Evolutionary conservation across 2,329 filamentous ascomycete genomes (phyloP).

Genomic region (Pseudogymnoascus sp.): DNA sequence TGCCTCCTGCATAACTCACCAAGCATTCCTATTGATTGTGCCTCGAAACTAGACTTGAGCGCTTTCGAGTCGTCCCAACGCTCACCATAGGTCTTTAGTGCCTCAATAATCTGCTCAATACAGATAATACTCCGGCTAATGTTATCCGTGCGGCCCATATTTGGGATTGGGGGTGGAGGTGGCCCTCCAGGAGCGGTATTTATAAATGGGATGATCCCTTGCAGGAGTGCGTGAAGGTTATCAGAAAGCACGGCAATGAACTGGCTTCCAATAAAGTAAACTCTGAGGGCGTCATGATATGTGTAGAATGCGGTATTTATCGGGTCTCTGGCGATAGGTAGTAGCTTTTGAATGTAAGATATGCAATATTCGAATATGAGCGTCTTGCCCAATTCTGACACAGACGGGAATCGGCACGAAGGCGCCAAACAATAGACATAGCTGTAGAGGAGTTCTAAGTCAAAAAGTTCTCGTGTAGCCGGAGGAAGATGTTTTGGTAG

Average conservation of each 20-base stretch:
- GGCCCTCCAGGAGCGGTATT: conserved; percentile 31
- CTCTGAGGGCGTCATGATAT: conserved; percentile 78
- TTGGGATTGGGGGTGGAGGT: conserved; percentile 42
- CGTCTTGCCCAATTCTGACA: conserved; percentile 67
- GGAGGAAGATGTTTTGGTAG: conserved; percentile 58
- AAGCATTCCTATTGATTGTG: not conserved
- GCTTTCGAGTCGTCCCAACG: conserved; percentile 50
- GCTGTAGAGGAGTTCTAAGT: conserved; percentile 83
- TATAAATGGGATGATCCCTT: conserved; percentile 26
- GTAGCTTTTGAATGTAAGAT: conserved; percentile 69
- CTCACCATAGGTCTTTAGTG: conserved; percentile 48
- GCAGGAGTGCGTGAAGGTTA: conserved; percentile 48
- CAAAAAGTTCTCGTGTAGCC: conserved; percentile 67
- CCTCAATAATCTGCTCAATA: conserved; percentile 45
- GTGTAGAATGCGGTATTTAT: conserved; percentile 63
- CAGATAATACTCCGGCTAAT: conserved; percentile 48
- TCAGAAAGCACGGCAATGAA: conserved; percentile 53
- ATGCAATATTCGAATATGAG: conserved; percentile 82
- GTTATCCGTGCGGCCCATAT: conserved; percentile 38
- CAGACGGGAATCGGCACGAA: conserved; percentile 61
- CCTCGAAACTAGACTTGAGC: conserved; percentile 46
- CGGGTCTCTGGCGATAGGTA: conserved; percentile 54
- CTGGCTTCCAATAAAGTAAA: conserved; percentile 65
- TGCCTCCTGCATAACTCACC: conserved; percentile 1
- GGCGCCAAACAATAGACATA: conserved; percentile 85